Conservation (phyloP, 441 rosid genomes). For the Populus trichocarpa region DNA sequence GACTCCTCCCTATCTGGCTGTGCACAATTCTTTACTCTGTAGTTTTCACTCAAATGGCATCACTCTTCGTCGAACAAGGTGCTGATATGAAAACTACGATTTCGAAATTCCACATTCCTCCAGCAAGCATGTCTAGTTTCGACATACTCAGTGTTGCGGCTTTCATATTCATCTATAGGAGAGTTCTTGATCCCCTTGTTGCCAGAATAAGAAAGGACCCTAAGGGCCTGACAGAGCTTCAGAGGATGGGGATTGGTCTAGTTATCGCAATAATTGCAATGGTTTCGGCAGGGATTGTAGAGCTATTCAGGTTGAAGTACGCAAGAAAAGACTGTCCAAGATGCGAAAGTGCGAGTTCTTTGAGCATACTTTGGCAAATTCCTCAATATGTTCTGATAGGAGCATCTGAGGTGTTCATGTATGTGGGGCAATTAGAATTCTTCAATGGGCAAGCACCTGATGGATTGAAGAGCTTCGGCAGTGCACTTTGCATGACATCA, state of each 20-base stretch:
- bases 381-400: slow-evolving; percentile 87
- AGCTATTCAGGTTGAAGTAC: slow-evolving; percentile 61
- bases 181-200: slow-evolving; percentile 67
- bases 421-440: slow-evolving; percentile 93
- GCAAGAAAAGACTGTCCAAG: slow-evolving; percentile 48
- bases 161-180: slow-evolving; percentile 74
- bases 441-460: slow-evolving; percentile 91
- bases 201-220: slow-evolving; percentile 40
- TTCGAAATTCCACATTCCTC: slow-evolving; percentile 61
- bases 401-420: slow-evolving; percentile 99
- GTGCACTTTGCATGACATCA: slow-evolving; percentile 93
- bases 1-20: slow-evolving; percentile 87
- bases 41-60: slow-evolving; percentile 96
- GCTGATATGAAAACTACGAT: slow-evolving; percentile 81
- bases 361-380: slow-evolving; percentile 95
- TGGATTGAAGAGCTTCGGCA: slow-evolving; percentile 93
- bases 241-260: slow-evolving; percentile 92
- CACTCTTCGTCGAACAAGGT: slow-evolving; percentile 94
- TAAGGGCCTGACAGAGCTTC: slow-evolving; percentile 76
- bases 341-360: slow-evolving; percentile 75
- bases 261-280: slow-evolving; percentile 80
- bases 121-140: slow-evolving; percentile 94
- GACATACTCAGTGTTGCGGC: slow-evolving; percentile 78
- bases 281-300: slow-evolving; percentile 82
- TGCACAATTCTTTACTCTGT: slow-evolving; percentile 95